Base-by-base conservation (phyloP, 495 filamentous ascomycete species). In the Hypoxylon perforatum region DNA sequence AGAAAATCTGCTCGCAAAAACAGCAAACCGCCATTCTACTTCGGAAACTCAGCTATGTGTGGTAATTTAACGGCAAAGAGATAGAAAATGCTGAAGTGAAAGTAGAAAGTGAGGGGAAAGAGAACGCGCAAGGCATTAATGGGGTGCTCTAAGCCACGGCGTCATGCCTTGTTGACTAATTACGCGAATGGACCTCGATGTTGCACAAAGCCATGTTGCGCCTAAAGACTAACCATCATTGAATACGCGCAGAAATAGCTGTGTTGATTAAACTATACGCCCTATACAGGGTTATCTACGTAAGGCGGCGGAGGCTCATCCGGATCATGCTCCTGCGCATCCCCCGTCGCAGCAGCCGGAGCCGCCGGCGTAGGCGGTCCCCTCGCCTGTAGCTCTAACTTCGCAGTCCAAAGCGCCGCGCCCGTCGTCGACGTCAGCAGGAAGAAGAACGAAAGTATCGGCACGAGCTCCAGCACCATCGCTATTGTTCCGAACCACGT, bases 361-460 rank as follows among this genome's bases (percentile, higher is more conserved):
- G 54, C 7, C 15, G 4, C 28, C 12, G 55, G 21, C 21, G 35
- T 21, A 30, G 48, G 35, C 51, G 47, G 38, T 33, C 47, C 25
- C 22, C 74, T 65, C 17, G 69, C 59, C 51, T 64, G 59, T 53
- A 81, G 72, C 65, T 86, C 83, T 25, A 86, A 70, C 21, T 79
- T 77, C 0, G 90, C 87, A 5, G 90, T 91, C 93, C 93, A 99
- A 25, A 99, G 77, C 8, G 93, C 95, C 6, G 94, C 90, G 0
- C 94, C 95, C 35, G 90, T 75, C 2, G 85, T 80, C 3, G 77
- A 94, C 0, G 93, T 97, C 65, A 96, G 88, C 19, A 95, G 83
- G 74, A 97, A 97, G 64, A 92, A 87, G 63, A 97, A 91, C n/a
- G 90, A 93, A 14, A 89, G 81, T 44, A 97, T 78, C 1, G 95